Percentiles rank a stretch among this genome's conserved stretches.
Evolutionary conservation across 352 stramenopile genomes (phyloP).

Genomic region (Pythium apleroticum): DNA sequence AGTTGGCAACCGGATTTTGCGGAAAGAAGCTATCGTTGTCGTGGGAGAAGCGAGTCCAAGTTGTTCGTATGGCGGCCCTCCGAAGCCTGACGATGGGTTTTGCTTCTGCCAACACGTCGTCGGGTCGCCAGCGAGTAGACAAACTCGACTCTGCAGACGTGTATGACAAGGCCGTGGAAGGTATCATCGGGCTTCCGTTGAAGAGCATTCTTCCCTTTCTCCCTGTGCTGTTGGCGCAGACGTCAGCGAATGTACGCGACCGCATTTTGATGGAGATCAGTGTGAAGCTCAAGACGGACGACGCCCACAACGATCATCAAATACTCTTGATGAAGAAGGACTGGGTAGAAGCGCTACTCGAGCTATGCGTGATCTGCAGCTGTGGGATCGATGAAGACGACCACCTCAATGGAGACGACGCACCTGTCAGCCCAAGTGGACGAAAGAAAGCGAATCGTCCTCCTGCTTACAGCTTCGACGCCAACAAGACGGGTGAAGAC

Average conservation of each 20-base stretch:
- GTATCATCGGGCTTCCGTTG: slow-evolving; percentile 63
- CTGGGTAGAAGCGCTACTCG: slow-evolving; percentile 73
- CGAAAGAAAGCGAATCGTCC: background rate
- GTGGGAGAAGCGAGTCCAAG: slow-evolving; percentile 71
- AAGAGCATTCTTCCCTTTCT: slow-evolving; percentile 73
- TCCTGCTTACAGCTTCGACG: slow-evolving; percentile 57
- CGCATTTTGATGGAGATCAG: slow-evolving; percentile 89
- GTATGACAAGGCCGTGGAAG: slow-evolving; percentile 27
- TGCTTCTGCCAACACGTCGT: slow-evolving; percentile 1
- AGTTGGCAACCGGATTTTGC: slow-evolving; percentile 58
- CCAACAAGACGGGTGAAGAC: slow-evolving; percentile 74
- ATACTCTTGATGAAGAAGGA: slow-evolving; percentile 69
- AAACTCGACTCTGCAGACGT: no score
- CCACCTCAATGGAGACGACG: background rate
- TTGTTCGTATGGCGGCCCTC: slow-evolving; percentile 65
- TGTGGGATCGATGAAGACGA: slow-evolving; percentile 3
- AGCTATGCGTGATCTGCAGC: slow-evolving; percentile 64
- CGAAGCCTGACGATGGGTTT: slow-evolving; percentile 41
- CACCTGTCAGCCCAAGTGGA: background rate
- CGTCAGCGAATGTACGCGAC: slow-evolving; percentile 57
- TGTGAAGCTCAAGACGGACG: slow-evolving; percentile 82
- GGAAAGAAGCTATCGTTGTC: slow-evolving; percentile 65
- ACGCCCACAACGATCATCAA: slow-evolving; percentile 67
- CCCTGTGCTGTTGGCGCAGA: slow-evolving; percentile 54
- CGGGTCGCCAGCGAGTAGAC: background rate